Conservation (phyloP, 805 yeast genomes). For the Hanseniaspora taiwanica region DNA sequence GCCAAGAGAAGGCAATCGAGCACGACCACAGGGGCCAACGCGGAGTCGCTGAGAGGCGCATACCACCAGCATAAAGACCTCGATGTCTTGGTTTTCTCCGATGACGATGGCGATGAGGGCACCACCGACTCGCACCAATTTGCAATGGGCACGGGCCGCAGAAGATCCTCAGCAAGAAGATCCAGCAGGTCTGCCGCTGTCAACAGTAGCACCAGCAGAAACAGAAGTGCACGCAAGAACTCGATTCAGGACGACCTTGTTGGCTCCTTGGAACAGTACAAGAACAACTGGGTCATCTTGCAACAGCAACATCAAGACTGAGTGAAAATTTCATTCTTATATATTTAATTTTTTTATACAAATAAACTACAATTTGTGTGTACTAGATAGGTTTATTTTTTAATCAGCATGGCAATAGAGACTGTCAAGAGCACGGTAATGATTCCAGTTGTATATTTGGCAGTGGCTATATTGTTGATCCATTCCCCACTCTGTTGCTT, state of each 20-base stretch:
- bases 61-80: too few species aligned
- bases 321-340: neutral
- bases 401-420: too few species aligned
- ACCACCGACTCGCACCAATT: too few species aligned
- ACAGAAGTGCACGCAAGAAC: slow-evolving; percentile 16
- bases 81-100: neutral
- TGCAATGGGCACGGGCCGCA: too few species aligned
- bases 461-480: too few species aligned
- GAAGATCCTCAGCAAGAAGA: slow-evolving; percentile 1
- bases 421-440: too few species aligned
- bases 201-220: neutral
- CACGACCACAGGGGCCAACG: neutral
- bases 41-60: too few species aligned
- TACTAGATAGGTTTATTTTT: too few species aligned
- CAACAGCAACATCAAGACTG: slow-evolving; percentile 20
- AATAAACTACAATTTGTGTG: too few species aligned
- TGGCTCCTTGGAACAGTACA: slow-evolving; percentile 24
- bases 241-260: slow-evolving; percentile 23
- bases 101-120: neutral
- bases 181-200: neutral
- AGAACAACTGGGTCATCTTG: slow-evolving; percentile 25
- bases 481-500: too few species aligned
- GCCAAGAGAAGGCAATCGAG: neutral
- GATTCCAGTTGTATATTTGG: too few species aligned
- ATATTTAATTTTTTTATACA: too few species aligned